Evolutionary conservation across 176 grass and related monocot species (phyloP), one percentile per base, ranked within the genome.

Genomic region (Calamus simplicifolius): DNA sequence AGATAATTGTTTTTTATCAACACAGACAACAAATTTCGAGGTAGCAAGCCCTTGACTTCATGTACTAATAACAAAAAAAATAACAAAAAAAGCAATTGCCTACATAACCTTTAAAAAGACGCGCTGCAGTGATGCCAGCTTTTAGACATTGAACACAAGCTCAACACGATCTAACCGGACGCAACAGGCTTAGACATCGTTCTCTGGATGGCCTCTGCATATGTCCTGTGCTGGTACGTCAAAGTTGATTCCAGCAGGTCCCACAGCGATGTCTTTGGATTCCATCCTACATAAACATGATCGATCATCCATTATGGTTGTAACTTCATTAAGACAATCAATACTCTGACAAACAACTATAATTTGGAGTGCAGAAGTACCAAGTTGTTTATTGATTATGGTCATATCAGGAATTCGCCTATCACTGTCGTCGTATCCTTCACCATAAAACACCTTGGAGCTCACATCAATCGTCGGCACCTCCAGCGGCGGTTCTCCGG

Each of bases 381-480:
- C 87, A 72, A 97, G 92, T 79, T 97, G 81, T 58, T 72, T 91
- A 80, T 91, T 91, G 66, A 97, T 88, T 62, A 88, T 87, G 19
- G 69, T 88, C 92, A 97, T 91, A 69, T 88, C 75, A 1, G 87
- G 87, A 25, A 88, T 97, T 28, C 87, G 73, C 59, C 87, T 90
- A 66, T 97, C 92, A 43, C 92, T 97, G 48, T 91, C 92, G 56
- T 88, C 92, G 5, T 97, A 97, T 61, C 92, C 92, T 79, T 97
- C 83, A n/a, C 87, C 92, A 31, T 88, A 97, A 70, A 98, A 98
- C 67, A 85, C 72, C 23, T 80, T 80, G 5, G 81, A 85, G 48
- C 93, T 98, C 18, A 92, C 81, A 4, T 92, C 93, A 70, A 92
- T 54, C 50, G 83, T 78, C 13, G 84, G 87, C 58, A 78, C 87